Evolutionary conservation across 192 early-diverging fungal genomes (phyloP), one percentile per base, ranked within the genome.

Genomic region (Gryganskiella cystojenkinii): DNA sequence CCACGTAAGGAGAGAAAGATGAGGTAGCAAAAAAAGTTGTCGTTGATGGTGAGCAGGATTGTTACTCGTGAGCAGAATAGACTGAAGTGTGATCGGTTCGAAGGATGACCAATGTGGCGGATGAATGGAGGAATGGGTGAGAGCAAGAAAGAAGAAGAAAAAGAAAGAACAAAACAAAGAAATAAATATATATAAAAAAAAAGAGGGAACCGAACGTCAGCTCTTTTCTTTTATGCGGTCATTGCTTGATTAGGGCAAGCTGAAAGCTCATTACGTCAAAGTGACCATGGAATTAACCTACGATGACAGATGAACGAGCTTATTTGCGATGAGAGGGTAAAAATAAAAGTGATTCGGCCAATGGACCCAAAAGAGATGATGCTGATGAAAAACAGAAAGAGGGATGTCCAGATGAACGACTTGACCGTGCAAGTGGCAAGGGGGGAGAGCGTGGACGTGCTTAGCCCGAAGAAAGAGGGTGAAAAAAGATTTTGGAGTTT

Each of bases 191-290:
- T 30, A 25, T 33, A 50, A 11, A 42, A 46, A 17, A 35, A 19
- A 37, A 33, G 22, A 30, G 22, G 33, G 45, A 49, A 37, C 50
- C 35, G 40, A 31, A 50, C 28, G 22, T 35, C 9, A 35, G 31
- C 22, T 28, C 27, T 20, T 37, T 35, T 17, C 19, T 33, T 56
- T 11, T 33, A 20, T 19, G 3, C 19, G 28, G 17, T 13, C 31
- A 33, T 40, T 35, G 11, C 13, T n/a, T 56, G 30, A 19, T 3
- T 33, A 4, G 54, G 17, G 55, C 19, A 40, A 22, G 31, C 55
- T n/a, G n/a, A 17, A 15, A n/a, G 8, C 14, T 8, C 3, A 25
- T 69, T 69, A 61, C 67, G 67, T 69, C 67, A 69, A 61, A 57
- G 67, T 69, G 67, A 69, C 67, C 67, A 53, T 61, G 40, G 22